A percentile compares a stretch with the other conserved stretches of the same genome.
phyloP scores from a whole-genome alignment of 768 basidiomycete species.

The Naganishia onofrii region DNA sequence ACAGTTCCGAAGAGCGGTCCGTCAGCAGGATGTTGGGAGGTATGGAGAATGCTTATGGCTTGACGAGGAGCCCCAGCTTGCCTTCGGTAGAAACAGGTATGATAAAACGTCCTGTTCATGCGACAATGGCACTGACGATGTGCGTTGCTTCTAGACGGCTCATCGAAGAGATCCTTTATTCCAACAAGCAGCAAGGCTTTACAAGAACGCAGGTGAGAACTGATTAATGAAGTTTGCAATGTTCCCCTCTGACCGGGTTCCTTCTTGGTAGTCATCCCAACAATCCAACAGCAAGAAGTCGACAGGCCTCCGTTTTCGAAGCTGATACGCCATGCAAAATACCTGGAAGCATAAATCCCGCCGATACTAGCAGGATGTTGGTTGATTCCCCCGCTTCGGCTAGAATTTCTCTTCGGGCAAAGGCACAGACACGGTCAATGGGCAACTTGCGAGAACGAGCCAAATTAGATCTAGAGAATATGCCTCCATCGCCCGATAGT shows the following conservation, averaged over 20 bases:
- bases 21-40: slow-evolving; percentile 16
- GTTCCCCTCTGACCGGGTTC: not conserved
- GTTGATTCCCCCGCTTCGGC: slow-evolving; percentile 7
- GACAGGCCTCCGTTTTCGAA: not conserved
- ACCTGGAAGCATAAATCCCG: slow-evolving; percentile 7
- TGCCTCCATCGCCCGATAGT: slow-evolving; percentile 19
- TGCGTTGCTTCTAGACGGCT: not conserved
- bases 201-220: slow-evolving; percentile 24
- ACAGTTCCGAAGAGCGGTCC: slow-evolving; percentile 7
- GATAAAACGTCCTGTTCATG: not conserved
- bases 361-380: slow-evolving; percentile 16
- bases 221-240: no score
- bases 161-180: slow-evolving; percentile 15
- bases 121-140: not conserved
- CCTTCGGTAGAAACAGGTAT: slow-evolving; percentile 7
- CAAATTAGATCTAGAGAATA: slow-evolving; percentile 18
- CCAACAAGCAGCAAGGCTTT: slow-evolving; percentile 8
- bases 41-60: not conserved
- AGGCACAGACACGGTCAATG: slow-evolving; percentile 26
- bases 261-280: not conserved
- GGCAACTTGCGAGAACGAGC: slow-evolving; percentile 27
- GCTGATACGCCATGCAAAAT: slow-evolving; percentile 22
- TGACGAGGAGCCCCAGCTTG: slow-evolving; percentile 7
- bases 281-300: slow-evolving; percentile 3
- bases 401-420: slow-evolving; percentile 22